Evolutionary conservation across 805 yeast species (phyloP).

Genomic region (Metschnikowia amazonensis): DNA sequence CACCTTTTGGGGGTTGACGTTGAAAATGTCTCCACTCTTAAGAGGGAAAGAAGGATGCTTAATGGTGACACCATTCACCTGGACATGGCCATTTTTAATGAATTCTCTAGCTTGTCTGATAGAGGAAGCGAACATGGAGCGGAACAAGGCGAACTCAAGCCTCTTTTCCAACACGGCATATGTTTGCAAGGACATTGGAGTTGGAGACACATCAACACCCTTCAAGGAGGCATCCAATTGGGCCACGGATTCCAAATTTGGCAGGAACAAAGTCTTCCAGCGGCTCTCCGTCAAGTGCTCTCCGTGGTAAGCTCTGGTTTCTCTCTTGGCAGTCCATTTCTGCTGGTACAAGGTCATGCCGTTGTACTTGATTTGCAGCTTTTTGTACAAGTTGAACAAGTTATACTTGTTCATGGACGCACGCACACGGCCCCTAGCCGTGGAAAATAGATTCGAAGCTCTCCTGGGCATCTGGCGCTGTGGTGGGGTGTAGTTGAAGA

Average conservation of each 20-base stretch:
- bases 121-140: slow-evolving; percentile 90
- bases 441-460: slow-evolving; percentile 52
- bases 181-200: slow-evolving; percentile 87
- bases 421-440: slow-evolving; percentile 71
- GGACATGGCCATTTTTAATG: slow-evolving; percentile 73
- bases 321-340: slow-evolving; percentile 87
- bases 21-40: slow-evolving; percentile 81
- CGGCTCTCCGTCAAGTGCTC: slow-evolving; percentile 84
- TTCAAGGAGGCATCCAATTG: slow-evolving; percentile 79
- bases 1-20: slow-evolving; percentile 82
- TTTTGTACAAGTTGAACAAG: slow-evolving; percentile 82
- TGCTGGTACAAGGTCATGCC: slow-evolving; percentile 81
- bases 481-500: slow-evolving; percentile 2
- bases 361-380: slow-evolving; percentile 50
- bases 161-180: slow-evolving; percentile 85
- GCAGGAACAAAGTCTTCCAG: slow-evolving; percentile 68
- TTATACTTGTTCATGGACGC: slow-evolving; percentile 90
- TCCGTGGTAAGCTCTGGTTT: slow-evolving; percentile 93
- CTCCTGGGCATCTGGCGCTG: slow-evolving; percentile 52
- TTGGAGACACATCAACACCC: slow-evolving; percentile 51
- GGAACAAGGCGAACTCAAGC: slow-evolving; percentile 83
- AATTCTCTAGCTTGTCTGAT: slow-evolving; percentile 92
- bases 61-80: slow-evolving; percentile 78
- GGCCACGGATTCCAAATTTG: slow-evolving; percentile 77
- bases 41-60: slow-evolving; percentile 76